These are phyloP conservation scores for Phyllosticta citrichinensis DNA, from an alignment of 2,329 filamentous ascomycete genomes.

Conservation along the genomic window DNA sequence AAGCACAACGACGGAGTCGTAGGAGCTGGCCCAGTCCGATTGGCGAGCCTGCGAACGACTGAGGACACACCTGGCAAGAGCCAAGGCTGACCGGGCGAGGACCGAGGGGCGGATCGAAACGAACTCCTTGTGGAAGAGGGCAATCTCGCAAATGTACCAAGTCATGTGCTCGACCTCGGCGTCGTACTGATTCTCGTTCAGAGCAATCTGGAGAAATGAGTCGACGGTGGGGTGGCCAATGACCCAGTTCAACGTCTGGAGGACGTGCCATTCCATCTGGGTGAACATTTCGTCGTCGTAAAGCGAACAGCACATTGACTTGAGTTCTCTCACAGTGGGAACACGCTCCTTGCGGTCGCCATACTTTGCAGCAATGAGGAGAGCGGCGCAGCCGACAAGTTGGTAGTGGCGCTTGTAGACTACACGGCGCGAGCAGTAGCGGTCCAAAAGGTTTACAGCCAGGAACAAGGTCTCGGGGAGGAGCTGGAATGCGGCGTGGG, in stretches of 20 bases:
- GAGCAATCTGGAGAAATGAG: conserved; percentile 79
- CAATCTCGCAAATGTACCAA: conserved; percentile 87
- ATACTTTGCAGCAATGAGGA: conserved; percentile 96
- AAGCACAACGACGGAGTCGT: conserved; percentile 57
- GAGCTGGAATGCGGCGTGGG: conserved; percentile 86
- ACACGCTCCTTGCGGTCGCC: conserved; percentile 97
- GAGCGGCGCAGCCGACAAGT: conserved; percentile 87
- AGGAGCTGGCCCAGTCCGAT: conserved; percentile 63
- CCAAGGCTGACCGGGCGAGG: conserved; percentile 79
- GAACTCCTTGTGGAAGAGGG: conserved; percentile 93
- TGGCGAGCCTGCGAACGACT: conserved; percentile 67
- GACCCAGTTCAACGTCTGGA: conserved; percentile 93
- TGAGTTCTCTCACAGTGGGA: conserved; percentile 92
- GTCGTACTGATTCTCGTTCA: conserved; percentile 65
- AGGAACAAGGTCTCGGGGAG: conserved; percentile 93
- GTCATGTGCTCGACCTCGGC: conserved; percentile 90
- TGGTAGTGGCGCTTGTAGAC: conserved; percentile 99
- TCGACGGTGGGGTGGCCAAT: conserved; percentile 95
- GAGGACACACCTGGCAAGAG: conserved; percentile 77
- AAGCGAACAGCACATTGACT: conserved; percentile 97
- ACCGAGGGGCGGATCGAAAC: conserved; percentile 85
- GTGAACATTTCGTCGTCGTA: conserved; percentile 99
- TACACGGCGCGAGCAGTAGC: conserved; percentile 94
- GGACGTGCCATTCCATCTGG: conserved; percentile 99
- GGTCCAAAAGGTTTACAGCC: conserved; percentile 89